Conservation (phyloP, 2,329 filamentous ascomycete species). For the Teratosphaeria gauchensis region DNA sequence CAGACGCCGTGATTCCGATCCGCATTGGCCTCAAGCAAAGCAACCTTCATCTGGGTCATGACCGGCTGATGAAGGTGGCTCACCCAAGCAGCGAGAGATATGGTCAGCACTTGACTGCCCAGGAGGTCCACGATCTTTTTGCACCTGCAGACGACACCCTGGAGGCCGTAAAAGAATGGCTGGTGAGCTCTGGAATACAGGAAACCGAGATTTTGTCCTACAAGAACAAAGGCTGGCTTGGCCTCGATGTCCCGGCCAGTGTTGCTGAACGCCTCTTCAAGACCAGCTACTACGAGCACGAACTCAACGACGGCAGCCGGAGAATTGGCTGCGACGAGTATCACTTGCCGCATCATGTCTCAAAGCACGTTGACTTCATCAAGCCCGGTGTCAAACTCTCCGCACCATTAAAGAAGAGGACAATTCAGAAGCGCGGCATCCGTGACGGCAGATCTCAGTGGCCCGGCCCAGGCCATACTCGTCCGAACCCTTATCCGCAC, state of each 20-base stretch:
- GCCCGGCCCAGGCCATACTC: constrained; percentile 1
- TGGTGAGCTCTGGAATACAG: constrained; percentile 22
- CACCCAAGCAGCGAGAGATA: constrained; percentile 24
- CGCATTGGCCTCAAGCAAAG: constrained; percentile 16
- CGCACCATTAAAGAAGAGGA: constrained; percentile 12
- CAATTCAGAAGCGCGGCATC: not conserved
- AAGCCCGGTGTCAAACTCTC: constrained; percentile 44
- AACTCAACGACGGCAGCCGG: constrained; percentile 23
- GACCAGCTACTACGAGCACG: constrained; percentile 32
- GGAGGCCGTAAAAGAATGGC: constrained; percentile 29
- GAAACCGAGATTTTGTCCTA: constrained; percentile 22
- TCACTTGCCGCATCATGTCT: constrained; percentile 29
- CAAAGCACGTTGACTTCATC: constrained; percentile 45
- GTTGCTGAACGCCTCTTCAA: constrained; percentile 31
- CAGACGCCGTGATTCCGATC: constrained; percentile 22
- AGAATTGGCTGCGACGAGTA: constrained; percentile 33
- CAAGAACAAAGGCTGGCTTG: constrained; percentile 28
- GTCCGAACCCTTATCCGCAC: not conserved
- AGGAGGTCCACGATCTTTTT: constrained; percentile 32
- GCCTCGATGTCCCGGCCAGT: constrained; percentile 27
- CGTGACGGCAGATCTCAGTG: not conserved
- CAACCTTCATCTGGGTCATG: constrained; percentile 14
- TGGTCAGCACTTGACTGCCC: constrained; percentile 26
- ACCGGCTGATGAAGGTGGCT: constrained; percentile 24
- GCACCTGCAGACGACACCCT: constrained; percentile 26